Evolutionary conservation across 2,329 filamentous ascomycete species (phyloP), one percentile per base, ranked within the genome.

Genomic region (Zopfia rhizophila): DNA sequence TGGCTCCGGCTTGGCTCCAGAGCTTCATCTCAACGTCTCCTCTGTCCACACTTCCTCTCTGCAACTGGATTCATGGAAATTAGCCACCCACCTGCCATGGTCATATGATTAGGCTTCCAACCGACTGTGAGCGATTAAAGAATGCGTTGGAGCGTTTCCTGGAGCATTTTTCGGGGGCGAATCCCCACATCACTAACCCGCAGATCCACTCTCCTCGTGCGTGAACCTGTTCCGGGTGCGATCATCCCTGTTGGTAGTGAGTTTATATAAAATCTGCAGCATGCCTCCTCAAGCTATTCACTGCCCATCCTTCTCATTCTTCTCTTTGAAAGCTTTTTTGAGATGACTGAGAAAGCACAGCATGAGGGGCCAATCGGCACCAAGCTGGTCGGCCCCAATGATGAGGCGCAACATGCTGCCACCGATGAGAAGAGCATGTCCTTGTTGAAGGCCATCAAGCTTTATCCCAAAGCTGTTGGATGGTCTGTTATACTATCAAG

Each of bases 401-500:
- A 66, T 21, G 60, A 65, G 32, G 65, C 65, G 3, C 61, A 63
- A 35, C 68, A 68, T 51, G 75, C 75, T 18, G 72, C 74, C 7
- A 68, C 72, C 18, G 73, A 72, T 36, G 75, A 78, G 49, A 74
- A 76, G 45, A 68, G 61, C 27, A 78, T 78, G 75, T 71, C 71
- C n/a, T 74, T 96, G 49, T 58, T 81, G 60, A 83, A 95, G 75
- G 90, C 89, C 47, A 80, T 95, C 69, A 84, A 78, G 62, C 78
- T 93, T 14, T 96, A 96, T 65, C 91, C 90, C 39, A 92, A 94
- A 75, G 91, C 91, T 23, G 86, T 94, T 40, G 80, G 77, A 8
- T 96, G 90, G 89, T 90, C 87, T 60, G 65, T 95, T 30, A 77
- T 95, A 42, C 90, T 96, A 65, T 93, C 89, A 5, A 92, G 88